phyloP scores from a whole-genome alignment of 2,329 filamentous ascomycete species.

The Chaetomiaceae sp. region DNA sequence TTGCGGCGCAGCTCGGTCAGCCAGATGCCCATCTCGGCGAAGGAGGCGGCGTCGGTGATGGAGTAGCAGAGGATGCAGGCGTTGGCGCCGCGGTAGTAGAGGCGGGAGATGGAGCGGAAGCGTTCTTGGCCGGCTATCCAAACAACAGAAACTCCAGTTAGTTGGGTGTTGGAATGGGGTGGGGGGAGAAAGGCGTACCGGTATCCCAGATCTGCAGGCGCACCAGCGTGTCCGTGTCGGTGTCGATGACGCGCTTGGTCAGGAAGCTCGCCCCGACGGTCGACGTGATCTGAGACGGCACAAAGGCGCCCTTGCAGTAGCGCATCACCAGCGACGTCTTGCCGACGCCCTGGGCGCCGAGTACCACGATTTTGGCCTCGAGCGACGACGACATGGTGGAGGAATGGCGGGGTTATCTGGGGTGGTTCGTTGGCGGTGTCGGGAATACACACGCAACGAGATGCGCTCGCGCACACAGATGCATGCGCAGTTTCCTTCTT shows the following conservation, averaged over 20 bases:
- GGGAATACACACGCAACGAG: neutral
- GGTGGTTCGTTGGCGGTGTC: neutral
- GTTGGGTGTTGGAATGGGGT: neutral
- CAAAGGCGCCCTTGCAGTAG: conserved; percentile 69
- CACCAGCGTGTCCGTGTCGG: conserved; percentile 78
- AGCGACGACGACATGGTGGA: conserved; percentile 53
- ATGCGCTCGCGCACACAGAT: neutral
- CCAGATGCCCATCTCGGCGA: conserved; percentile 90
- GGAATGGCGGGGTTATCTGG: no score
- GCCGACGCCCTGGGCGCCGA: conserved; percentile 74
- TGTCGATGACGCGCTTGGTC: conserved; percentile 75
- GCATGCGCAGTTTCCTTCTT: neutral
- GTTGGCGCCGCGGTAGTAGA: conserved; percentile 95
- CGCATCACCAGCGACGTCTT: conserved; percentile 76
- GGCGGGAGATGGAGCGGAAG: conserved; percentile 87
- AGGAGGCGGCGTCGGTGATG: conserved; percentile 81
- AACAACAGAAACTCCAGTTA: no score
- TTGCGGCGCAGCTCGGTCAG: conserved; percentile 78
- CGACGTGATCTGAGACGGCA: conserved; percentile 58
- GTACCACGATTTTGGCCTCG: conserved; percentile 77
- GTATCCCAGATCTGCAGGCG: conserved; percentile 97
- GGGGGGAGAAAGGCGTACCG: conserved; percentile 39
- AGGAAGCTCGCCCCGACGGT: conserved; percentile 79
- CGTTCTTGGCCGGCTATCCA: conserved; percentile 84
- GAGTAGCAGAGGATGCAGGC: conserved; percentile 93